Evolutionary conservation across 352 stramenopile genomes (phyloP).

Genomic region (Pythium coloratum): DNA sequence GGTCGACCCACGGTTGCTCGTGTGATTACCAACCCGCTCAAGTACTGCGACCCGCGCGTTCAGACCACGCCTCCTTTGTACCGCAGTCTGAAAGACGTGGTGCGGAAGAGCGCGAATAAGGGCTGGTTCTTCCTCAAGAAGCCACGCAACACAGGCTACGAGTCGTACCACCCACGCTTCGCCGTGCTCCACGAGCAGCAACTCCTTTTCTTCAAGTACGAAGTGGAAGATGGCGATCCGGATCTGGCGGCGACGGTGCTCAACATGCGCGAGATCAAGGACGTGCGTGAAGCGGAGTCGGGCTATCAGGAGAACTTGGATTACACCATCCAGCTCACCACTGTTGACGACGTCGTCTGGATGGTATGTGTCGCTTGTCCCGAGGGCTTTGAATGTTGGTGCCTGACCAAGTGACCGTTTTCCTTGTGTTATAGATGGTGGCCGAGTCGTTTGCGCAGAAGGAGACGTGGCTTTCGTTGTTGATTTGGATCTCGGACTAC

Average conservation of each 20-base stretch:
- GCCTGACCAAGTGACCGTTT: too few species aligned
- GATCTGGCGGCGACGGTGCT: slow-evolving; percentile 60
- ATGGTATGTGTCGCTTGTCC: slow-evolving; percentile 46
- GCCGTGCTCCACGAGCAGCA: slow-evolving; percentile 79
- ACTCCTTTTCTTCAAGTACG: slow-evolving; percentile 86
- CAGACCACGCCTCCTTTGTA: slow-evolving; percentile 49
- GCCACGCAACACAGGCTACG: slow-evolving; percentile 54
- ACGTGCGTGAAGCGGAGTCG: slow-evolving; percentile 79
- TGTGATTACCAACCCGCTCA: slow-evolving; percentile 75
- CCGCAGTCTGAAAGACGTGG: slow-evolving; percentile 79
- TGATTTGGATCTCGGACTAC: slow-evolving; percentile 88
- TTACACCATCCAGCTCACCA: slow-evolving; percentile 85
- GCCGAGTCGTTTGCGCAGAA: slow-evolving; percentile 81
- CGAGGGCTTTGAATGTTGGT: too few species aligned
- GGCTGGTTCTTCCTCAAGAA: slow-evolving; percentile 89
- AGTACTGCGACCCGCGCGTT: slow-evolving; percentile 70
- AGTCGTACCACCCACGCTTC: slow-evolving; percentile 83
- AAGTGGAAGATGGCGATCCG: slow-evolving; percentile 66
- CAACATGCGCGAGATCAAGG: slow-evolving; percentile 74
- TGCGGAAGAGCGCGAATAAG: slow-evolving; percentile 54
- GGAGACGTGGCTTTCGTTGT: slow-evolving; percentile 80
- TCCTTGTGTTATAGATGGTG: slow-evolving; percentile 47
- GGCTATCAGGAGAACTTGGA: slow-evolving; percentile 83
- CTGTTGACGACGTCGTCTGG: slow-evolving; percentile 67
- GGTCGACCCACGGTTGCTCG: slow-evolving; percentile 57